Percentiles rank a stretch among this genome's conserved stretches.
Conservation (phyloP, 2,329 filamentous ascomycete species). For the Fusarium sp. region DNA sequence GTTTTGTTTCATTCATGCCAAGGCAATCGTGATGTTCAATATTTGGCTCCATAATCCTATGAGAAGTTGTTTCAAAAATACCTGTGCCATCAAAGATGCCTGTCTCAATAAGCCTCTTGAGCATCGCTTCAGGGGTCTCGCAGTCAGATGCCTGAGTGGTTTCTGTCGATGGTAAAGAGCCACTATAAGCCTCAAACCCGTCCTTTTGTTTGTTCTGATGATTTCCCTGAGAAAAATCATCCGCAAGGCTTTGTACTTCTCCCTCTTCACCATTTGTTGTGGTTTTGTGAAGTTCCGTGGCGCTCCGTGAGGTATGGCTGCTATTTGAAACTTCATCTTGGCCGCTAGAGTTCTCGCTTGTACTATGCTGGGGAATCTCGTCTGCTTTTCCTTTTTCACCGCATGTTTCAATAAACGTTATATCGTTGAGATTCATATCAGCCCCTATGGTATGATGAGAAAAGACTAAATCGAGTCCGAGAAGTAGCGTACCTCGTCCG, state of each 20-base stretch:
- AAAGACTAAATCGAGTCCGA: not conserved
- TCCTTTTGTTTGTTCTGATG: not conserved
- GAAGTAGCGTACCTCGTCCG: conserved; percentile 28
- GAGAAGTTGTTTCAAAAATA: not conserved
- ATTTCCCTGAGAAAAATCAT: not conserved
- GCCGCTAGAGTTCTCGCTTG: not conserved
- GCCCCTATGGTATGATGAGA: conserved; percentile 46
- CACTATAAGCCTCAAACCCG: not conserved
- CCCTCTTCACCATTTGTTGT: not conserved
- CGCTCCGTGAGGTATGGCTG: not conserved
- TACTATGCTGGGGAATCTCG: not conserved
- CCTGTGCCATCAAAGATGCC: conserved; percentile 30
- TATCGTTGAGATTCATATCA: conserved; percentile 62
- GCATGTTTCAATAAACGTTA: conserved; percentile 50
- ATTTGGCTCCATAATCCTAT: not conserved
- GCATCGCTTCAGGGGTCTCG: not conserved
- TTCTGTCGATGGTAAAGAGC: not conserved
- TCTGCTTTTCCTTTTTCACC: conserved; percentile 18
- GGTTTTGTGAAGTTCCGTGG: not conserved
- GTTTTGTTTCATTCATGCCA: not conserved
- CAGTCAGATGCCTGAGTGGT: not conserved
- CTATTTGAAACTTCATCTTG: not conserved
- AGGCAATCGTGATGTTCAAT: not conserved
- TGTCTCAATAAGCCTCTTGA: conserved; percentile 25
- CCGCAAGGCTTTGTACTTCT: not conserved